Evolutionary conservation across 352 stramenopile species (phyloP).

Genomic region (Globisporangium iwayamae): DNA sequence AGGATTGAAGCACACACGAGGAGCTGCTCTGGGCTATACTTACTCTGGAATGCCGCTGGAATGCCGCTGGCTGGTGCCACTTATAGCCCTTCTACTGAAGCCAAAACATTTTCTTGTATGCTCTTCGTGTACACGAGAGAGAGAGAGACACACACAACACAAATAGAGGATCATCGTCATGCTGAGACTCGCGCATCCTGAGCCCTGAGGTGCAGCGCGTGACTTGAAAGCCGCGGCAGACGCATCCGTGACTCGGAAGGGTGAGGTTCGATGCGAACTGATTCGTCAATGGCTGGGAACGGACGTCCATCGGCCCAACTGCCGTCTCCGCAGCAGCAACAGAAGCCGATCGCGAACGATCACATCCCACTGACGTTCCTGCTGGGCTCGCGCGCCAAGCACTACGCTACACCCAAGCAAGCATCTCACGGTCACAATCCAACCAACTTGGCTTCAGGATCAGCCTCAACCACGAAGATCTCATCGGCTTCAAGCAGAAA

Average conservation of each 20-base stretch:
- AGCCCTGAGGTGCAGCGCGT: neutral
- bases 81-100: too few species aligned
- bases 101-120: too few species aligned
- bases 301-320: neutral
- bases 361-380: conserved; percentile 70
- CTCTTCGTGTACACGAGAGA: neutral
- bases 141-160: neutral
- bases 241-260: neutral
- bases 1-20: neutral
- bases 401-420: conserved; percentile 27
- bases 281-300: neutral
- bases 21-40: neutral
- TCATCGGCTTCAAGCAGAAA: neutral
- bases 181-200: neutral
- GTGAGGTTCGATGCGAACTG: neutral
- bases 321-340: neutral
- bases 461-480: neutral
- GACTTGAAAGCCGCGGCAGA: neutral
- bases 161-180: neutral
- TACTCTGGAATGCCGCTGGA: neutral
- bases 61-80: too few species aligned
- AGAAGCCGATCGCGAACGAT: conserved; percentile 30
- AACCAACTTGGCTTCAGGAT: neutral
- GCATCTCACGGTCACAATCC: neutral
- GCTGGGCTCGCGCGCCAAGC: conserved; percentile 38